A percentile compares a stretch with the other conserved stretches of the same genome.
Conservation (phyloP, 768 basidiomycete species). For the Hygrophorus pudorinus region DNA sequence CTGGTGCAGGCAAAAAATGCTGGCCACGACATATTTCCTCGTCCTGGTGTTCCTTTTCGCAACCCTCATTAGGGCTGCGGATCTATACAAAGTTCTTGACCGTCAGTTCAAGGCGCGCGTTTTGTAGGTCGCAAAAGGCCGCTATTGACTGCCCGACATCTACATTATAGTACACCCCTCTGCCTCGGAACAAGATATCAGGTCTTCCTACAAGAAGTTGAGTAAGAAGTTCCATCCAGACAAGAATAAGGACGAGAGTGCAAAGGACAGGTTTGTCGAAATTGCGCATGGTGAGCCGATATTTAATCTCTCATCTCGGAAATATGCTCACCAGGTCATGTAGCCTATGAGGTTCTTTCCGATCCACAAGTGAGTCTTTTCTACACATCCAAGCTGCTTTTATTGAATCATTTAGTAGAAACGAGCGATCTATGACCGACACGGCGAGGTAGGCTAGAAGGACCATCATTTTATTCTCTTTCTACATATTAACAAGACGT, state of each 20-base stretch:
- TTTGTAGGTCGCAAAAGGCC: constrained; percentile 11
- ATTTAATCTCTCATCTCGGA: background rate
- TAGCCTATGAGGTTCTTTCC: constrained; percentile 93
- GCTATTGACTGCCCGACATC: constrained; percentile 9
- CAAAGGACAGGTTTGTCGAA: constrained; percentile 82
- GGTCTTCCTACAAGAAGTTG: constrained; percentile 84
- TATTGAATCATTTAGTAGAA: constrained; percentile 39
- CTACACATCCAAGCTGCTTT: background rate
- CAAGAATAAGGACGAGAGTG: constrained; percentile 81
- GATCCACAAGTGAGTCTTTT: constrained; percentile 54
- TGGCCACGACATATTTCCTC: constrained; percentile 27
- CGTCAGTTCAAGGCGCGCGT: constrained; percentile 37
- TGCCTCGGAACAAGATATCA: constrained; percentile 82
- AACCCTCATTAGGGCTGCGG: constrained; percentile 41
- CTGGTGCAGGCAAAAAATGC: constrained; percentile 9
- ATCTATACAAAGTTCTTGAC: constrained; percentile 78
- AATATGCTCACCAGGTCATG: constrained; percentile 2
- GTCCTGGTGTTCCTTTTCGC: constrained; percentile 26
- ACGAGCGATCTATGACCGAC: constrained; percentile 87
- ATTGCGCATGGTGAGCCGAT: constrained; percentile 68
- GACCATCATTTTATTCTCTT: background rate
- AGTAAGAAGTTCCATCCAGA: constrained; percentile 91
- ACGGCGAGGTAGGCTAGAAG: constrained; percentile 60
- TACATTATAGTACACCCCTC: constrained; percentile 52
- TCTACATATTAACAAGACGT: background rate